phyloP scores from a whole-genome alignment of 257 asterid species.

The Osmanthus fragrans region DNA sequence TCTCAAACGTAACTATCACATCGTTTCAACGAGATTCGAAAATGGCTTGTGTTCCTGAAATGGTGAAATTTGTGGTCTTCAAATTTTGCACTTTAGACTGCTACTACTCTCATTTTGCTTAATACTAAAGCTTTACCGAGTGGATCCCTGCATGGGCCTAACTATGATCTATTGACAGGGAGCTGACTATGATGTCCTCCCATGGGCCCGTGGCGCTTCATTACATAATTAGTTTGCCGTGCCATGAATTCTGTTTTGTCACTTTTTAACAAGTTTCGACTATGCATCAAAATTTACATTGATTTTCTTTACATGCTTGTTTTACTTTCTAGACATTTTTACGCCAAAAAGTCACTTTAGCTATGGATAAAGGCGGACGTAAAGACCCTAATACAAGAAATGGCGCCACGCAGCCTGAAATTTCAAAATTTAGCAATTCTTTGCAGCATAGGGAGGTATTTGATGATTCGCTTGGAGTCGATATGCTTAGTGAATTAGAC shows the following conservation, averaged over 20 bases:
- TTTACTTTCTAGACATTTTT: slow-evolving; percentile 64
- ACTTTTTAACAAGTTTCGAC: neutral
- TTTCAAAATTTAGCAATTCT: slow-evolving; percentile 31
- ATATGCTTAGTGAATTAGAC: slow-evolving; percentile 28
- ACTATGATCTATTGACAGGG: neutral
- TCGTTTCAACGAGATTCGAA: neutral
- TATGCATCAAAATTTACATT: slow-evolving; percentile 4
- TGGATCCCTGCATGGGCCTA: neutral
- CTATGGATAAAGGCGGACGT: slow-evolving; percentile 48
- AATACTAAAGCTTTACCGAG: neutral
- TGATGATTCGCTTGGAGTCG: slow-evolving; percentile 26
- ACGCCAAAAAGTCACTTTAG: slow-evolving; percentile 80
- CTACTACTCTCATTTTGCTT: neutral
- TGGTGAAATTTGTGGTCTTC: neutral
- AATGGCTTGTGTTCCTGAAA: neutral
- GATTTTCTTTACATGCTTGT: neutral
- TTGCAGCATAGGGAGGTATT: slow-evolving; percentile 29
- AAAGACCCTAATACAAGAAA: slow-evolving; percentile 39
- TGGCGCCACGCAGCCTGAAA: slow-evolving; percentile 28
- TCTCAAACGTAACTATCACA: no score
- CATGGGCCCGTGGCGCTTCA: neutral
- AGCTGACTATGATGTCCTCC: neutral
- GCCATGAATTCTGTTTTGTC: neutral
- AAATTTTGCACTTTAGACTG: neutral
- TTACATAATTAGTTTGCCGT: neutral